Evolutionary conservation across 257 asterid genomes (phyloP), one percentile per base, ranked within the genome.

Genomic region (Jaltomata sinuosa): DNA sequence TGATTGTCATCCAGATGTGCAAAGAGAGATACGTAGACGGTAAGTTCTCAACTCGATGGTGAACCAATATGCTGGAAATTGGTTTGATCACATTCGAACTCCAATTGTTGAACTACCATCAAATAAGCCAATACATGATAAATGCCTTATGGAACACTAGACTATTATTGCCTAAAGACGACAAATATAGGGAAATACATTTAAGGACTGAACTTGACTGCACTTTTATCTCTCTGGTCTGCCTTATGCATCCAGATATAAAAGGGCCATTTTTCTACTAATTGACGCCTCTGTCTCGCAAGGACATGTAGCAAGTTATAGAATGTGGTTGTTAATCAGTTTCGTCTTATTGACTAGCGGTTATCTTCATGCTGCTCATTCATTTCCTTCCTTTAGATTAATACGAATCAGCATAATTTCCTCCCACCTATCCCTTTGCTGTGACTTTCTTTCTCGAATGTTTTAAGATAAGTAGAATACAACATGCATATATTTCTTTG

Each of bases 21-120:
- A 92, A 91, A 86, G n/a, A 78, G 98, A 94, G 89, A 93, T 96
- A 85, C 85, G 94, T 91, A 88, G 25, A 78, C 88, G 91, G 99
- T 96, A 90, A 91, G 98, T 84, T 57, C 64, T 47, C 61, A 76
- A 76, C 81, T 76, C 27, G 12, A 25, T 76, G 81, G 81, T 49
- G 61, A 27, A 47, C 81, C 40, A 49, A 76, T 76, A 27, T 25
- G 81, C 81, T 76, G 61, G 40, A 45, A 47, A 25, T 25, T 76
- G 59, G 40, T 76, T 76, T 47, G 59, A 74, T 76, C 59, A 25
- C 61, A 45, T 76, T 47, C 40, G 3, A 76, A 76, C 38, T 40
- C 34, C 55, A 40, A 42, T 31, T 74, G 22, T 74, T 42, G 80
- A 42, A 14, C 12, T 42, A 74, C 18, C 25, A 27, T 2, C 40